Conservation (phyloP, 164 flowering plant genomes). For the Dillenia suffruticosa region DNA sequence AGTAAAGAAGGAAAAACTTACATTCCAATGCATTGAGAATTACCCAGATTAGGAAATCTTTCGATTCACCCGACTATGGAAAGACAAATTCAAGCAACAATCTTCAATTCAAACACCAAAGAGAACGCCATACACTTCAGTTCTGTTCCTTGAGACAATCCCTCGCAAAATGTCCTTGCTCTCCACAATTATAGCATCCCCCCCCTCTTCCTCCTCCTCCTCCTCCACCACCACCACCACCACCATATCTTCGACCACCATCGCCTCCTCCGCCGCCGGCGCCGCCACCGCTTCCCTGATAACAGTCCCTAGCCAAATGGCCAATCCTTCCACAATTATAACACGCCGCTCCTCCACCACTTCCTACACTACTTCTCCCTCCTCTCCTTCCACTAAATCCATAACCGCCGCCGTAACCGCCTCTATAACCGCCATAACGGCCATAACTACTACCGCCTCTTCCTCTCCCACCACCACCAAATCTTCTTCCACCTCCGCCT, state of each 20-base stretch:
- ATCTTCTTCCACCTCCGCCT: conserved; percentile 10
- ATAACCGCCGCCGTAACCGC: neutral
- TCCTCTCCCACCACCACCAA: neutral
- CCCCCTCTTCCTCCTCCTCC: conserved; percentile 12
- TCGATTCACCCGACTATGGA: too few species aligned
- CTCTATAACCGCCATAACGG: neutral
- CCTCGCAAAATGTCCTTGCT: conserved; percentile 53
- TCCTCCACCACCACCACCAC: conserved; percentile 16
- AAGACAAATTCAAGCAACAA: too few species aligned
- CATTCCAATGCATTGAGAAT: too few species aligned
- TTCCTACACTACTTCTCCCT: conserved; percentile 1
- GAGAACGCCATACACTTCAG: neutral
- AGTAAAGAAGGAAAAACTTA: too few species aligned
- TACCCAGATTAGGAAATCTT: too few species aligned
- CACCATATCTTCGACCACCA: conserved; percentile 8
- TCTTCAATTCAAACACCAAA: too few species aligned
- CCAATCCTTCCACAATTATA: conserved; percentile 18
- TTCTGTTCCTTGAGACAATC: conserved; percentile 32
- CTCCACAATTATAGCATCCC: conserved; percentile 40
- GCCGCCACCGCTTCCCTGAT: conserved; percentile 19
- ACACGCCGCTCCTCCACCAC: conserved; percentile 12
- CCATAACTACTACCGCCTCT: neutral
- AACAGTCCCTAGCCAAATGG: conserved; percentile 42
- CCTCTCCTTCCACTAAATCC: neutral
- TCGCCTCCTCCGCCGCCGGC: conserved; percentile 14